phyloP scores from a whole-genome alignment of 176 grass and related monocot species.

The Urochloa ruziziensis region DNA sequence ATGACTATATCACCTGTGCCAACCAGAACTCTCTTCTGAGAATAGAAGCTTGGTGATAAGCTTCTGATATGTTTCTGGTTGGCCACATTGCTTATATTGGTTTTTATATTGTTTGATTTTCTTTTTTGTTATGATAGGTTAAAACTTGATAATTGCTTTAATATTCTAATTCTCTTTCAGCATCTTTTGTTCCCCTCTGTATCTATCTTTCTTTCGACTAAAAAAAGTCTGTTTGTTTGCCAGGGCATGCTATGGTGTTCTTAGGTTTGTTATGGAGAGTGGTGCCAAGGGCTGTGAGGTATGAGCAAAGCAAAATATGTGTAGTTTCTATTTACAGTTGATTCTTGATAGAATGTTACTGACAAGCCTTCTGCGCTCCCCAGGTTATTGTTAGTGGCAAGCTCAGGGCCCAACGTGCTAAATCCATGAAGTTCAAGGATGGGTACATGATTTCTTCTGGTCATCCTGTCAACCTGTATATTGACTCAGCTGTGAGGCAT shows the following conservation, averaged over 20 bases:
- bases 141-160: background rate
- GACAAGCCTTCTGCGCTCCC: background rate
- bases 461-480: constrained; percentile 68
- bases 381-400: constrained; percentile 86
- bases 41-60: constrained; percentile 24
- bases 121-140: background rate
- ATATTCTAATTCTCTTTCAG: background rate
- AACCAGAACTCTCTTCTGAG: constrained; percentile 1
- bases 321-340: background rate
- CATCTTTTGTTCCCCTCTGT: background rate
- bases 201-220: background rate
- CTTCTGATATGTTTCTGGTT: constrained; percentile 28
- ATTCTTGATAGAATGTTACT: background rate
- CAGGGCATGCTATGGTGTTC: constrained; percentile 88
- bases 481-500: constrained; percentile 74
- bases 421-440: constrained; percentile 93
- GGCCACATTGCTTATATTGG: background rate
- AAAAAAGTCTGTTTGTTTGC: background rate
- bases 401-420: constrained; percentile 67
- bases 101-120: background rate
- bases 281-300: constrained; percentile 87
- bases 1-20: constrained; percentile 59
- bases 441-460: constrained; percentile 89
- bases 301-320: background rate
- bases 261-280: constrained; percentile 89